These are phyloP conservation scores for Boletus bicolor DNA, from an alignment of 768 basidiomycete species.

Conservation along the genomic window DNA sequence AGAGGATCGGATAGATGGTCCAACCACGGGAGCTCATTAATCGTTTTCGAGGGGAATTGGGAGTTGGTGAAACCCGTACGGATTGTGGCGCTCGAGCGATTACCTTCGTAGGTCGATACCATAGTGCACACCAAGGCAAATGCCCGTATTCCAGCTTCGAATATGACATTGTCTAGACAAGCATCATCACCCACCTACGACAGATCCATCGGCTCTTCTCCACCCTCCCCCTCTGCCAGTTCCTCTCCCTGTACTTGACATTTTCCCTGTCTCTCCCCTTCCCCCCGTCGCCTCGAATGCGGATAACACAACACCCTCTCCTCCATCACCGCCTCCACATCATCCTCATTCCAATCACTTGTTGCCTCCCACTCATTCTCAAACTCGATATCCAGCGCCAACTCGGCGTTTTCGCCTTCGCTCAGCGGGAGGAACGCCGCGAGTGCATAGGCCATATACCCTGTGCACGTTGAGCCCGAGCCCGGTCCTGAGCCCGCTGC, in stretches of 20 bases:
- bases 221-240: constrained; percentile 37
- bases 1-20: constrained; percentile 61
- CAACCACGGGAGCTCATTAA: constrained; percentile 42
- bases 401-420: constrained; percentile 48
- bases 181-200: constrained; percentile 8
- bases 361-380: constrained; percentile 89
- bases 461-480: neutral
- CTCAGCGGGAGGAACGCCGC: constrained; percentile 25
- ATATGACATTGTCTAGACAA: neutral
- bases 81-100: too few relatives aligned
- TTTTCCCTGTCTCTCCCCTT: neutral
- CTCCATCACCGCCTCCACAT: constrained; percentile 72
- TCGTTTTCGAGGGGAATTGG: constrained; percentile 44
- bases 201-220: constrained; percentile 42
- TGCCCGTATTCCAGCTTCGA: neutral
- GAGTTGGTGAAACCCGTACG: constrained; percentile 42
- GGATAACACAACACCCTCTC: constrained; percentile 72
- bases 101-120: too few relatives aligned
- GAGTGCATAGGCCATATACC: constrained; percentile 9
- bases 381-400: constrained; percentile 75
- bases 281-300: constrained; percentile 10
- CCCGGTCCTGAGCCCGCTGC: neutral
- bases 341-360: constrained; percentile 90
- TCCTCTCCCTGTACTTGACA: neutral
- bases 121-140: neutral